phyloP scores from a whole-genome alignment of 2,329 filamentous ascomycete species.

The Cladosporium sp. region DNA sequence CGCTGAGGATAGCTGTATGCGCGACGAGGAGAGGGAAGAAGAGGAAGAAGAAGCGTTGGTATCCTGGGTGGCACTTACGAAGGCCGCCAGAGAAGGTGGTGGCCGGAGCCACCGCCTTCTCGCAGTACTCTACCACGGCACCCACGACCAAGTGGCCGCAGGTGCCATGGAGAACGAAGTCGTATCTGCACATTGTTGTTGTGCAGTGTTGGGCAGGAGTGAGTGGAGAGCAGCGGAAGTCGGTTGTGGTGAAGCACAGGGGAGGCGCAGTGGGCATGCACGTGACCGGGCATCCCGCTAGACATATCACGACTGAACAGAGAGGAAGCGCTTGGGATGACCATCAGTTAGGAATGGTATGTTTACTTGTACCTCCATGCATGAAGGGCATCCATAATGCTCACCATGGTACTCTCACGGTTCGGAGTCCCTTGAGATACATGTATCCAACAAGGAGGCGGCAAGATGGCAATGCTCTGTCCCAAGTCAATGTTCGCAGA shows the following conservation, averaged over 20 bases:
- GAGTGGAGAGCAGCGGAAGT: background rate
- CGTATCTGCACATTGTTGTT: slow-evolving; percentile 14
- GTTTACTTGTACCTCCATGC: background rate
- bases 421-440: background rate
- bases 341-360: background rate
- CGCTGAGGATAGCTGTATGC: slow-evolving; percentile 13
- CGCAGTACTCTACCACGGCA: slow-evolving; percentile 15
- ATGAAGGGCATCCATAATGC: background rate
- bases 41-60: background rate
- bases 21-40: background rate
- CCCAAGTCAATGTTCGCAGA: background rate
- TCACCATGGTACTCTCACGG: background rate
- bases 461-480: background rate
- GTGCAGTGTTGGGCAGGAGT: background rate
- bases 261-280: background rate
- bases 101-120: slow-evolving; percentile 16
- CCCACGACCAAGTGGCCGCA: slow-evolving; percentile 1
- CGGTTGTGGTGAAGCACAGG: background rate
- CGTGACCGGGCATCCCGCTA: background rate
- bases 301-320: background rate
- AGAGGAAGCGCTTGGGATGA: background rate
- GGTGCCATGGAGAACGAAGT: slow-evolving; percentile 4
- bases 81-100: slow-evolving; percentile 2
- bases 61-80: slow-evolving; percentile 2
- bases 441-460: background rate